Evolutionary conservation across 768 basidiomycete species (phyloP), one percentile per base, ranked within the genome.

Genomic region (Pulveroboletus sp.): DNA sequence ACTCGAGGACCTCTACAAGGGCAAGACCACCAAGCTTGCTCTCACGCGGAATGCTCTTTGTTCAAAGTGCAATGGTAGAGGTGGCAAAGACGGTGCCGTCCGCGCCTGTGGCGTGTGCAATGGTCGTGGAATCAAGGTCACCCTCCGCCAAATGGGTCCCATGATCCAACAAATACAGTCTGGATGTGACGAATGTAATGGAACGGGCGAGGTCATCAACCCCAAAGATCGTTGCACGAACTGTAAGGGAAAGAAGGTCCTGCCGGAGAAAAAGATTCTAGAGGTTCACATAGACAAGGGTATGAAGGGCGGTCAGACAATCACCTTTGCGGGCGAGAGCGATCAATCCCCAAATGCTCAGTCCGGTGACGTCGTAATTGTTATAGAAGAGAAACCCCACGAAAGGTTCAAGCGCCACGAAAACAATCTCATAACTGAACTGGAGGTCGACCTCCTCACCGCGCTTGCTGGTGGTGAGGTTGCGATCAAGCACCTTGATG

Each of bases 121-220:
- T 61, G 97, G 97, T 48, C 90, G 92, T 56, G 97, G 97, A 61
- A 72, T 94, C 75, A 90, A 85, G 67, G 70, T 97, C 63, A 91
- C 87, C 43, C 73, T 98, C 52, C 89, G 97, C 52, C 97, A 98
- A 69, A 90, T 99, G 83, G 97, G 97, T 23, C 97, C 97, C 5
- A 99, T 99, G 97, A 91, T 99, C 60, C 97, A 99, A 71, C 95
- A 99, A 72, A 90, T 98, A 58, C 97, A 98, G 67, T 90, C 92
- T 45, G 78, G 84, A 38, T 99, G 97, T 74, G 84, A 87, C 65
- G 97, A 97, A 14, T 99, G 97, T 69, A 80, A 77, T 43, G 97
- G 91, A 14, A 80, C 84, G n/a, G 97, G 97, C 57, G 95, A 99
- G 70, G 77, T 94, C 59, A 97, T 99, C 76, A 94, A 92, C 68